Percentiles rank a stretch among this genome's conserved stretches.
Evolutionary conservation across 306 rosid species (phyloP).

Genomic region (Quercus glauca): DNA sequence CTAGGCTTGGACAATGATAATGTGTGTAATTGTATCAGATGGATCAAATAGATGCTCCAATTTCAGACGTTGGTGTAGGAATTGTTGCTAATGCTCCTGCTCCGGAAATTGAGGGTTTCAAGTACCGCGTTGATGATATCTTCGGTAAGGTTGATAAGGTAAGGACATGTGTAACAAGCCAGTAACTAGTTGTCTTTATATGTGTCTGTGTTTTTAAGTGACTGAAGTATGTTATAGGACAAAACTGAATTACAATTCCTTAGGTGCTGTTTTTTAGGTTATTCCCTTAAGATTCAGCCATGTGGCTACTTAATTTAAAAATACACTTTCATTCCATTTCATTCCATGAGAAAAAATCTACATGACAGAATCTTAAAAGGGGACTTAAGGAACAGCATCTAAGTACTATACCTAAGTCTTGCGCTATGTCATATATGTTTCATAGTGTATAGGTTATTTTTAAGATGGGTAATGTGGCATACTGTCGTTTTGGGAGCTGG

Average conservation of each 20-base stretch:
- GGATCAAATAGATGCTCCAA: constrained; percentile 37
- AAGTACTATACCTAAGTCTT: too few relatives aligned
- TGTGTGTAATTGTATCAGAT: constrained; percentile 25
- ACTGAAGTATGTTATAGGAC: too few relatives aligned
- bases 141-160: constrained; percentile 59
- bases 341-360: too few relatives aligned
- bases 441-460: background rate
- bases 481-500: background rate
- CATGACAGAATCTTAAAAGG: too few relatives aligned
- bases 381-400: too few relatives aligned
- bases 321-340: too few relatives aligned
- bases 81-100: constrained; percentile 12
- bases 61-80: constrained; percentile 22
- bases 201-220: background rate
- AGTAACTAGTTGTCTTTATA: background rate
- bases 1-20: background rate
- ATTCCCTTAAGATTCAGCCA: too few relatives aligned
- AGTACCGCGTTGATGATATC: constrained; percentile 48
- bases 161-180: constrained; percentile 8
- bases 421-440: too few relatives aligned
- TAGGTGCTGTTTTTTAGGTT: too few relatives aligned
- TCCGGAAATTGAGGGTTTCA: constrained; percentile 44
- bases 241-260: too few relatives aligned
- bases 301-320: too few relatives aligned
- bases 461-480: background rate